phyloP scores from a whole-genome alignment of 768 basidiomycete species.

The Boletus sp. region DNA sequence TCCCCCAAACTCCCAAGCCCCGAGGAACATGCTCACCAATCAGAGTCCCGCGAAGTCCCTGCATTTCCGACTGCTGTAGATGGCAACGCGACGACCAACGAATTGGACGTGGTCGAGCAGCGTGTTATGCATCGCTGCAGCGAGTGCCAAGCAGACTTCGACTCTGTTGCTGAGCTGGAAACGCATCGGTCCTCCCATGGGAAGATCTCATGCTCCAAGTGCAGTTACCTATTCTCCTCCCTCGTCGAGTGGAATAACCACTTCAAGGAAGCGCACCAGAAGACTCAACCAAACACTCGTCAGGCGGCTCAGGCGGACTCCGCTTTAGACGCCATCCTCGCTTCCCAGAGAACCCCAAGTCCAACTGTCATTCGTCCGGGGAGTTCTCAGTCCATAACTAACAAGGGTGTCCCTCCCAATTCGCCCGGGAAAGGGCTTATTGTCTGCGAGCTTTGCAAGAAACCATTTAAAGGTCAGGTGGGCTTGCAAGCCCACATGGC shows the following conservation, averaged over 20 bases:
- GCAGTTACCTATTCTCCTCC: constrained; percentile 17
- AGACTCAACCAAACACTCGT: background rate
- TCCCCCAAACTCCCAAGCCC: background rate
- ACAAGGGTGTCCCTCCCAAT: constrained; percentile 3
- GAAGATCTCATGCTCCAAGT: constrained; percentile 26
- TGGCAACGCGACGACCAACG: background rate
- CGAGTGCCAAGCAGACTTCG: constrained; percentile 19
- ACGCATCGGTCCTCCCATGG: constrained; percentile 18
- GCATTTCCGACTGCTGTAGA: background rate
- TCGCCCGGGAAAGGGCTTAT: constrained; percentile 2
- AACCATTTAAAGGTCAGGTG: constrained; percentile 15
- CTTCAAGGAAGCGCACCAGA: constrained; percentile 21
- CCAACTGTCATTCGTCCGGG: constrained; percentile 12
- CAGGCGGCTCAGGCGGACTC: constrained; percentile 11
- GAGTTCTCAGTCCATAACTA: constrained; percentile 17
- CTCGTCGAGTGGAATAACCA: constrained; percentile 29
- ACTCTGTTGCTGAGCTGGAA: constrained; percentile 18
- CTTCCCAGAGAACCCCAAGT: constrained; percentile 10
- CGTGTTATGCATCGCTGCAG: constrained; percentile 12
- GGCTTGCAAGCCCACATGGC: constrained; percentile 25
- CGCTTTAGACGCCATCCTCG: constrained; percentile 1
- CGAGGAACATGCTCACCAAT: background rate
- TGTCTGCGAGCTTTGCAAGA: constrained; percentile 23
- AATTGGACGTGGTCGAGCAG: constrained; percentile 1
- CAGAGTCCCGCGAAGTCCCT: constrained; percentile 3